A percentile compares a stretch with the other conserved stretches of the same genome.
Evolutionary conservation across 331 rosid genomes (phyloP).

Genomic region (Pyracantha coccinea): DNA sequence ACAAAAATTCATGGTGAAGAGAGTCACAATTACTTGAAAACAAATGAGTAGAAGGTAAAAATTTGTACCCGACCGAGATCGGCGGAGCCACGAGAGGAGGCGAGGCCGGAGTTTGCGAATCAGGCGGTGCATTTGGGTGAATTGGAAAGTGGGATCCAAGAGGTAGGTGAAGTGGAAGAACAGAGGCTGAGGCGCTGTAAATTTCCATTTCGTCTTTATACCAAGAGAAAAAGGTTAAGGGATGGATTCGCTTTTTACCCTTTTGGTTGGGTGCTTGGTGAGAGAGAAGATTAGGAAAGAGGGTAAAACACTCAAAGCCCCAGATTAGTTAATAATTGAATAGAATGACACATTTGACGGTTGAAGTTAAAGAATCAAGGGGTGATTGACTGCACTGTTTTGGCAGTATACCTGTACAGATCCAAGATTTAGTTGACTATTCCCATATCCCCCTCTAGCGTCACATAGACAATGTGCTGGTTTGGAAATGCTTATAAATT

Average conservation of each 20-base stretch:
- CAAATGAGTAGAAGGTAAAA: background rate
- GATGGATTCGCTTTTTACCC: background rate
- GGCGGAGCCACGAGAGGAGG: constrained; percentile 69
- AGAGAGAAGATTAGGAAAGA: background rate
- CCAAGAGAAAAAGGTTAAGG: background rate
- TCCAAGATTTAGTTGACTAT: background rate
- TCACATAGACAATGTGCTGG: too few species aligned
- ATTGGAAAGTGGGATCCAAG: constrained; percentile 1
- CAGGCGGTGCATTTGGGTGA: constrained; percentile 39
- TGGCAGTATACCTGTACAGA: too few species aligned
- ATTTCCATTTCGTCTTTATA: constrained; percentile 24
- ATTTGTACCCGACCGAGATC: constrained; percentile 70
- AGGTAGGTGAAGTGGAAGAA: background rate
- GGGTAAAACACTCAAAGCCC: background rate
- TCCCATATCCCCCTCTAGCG: background rate
- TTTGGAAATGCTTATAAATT: too few species aligned
- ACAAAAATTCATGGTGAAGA: background rate
- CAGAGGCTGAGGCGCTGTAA: constrained; percentile 19
- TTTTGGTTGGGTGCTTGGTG: background rate
- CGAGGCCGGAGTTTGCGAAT: constrained; percentile 58
- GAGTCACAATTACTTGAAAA: too few species aligned
- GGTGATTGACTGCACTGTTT: too few species aligned
- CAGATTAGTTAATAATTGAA: too few species aligned
- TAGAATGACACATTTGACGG: too few species aligned
- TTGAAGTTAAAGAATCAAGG: too few species aligned